Base-by-base conservation (phyloP, 73 alveolate species). In the Stentor coeruleus region DNA sequence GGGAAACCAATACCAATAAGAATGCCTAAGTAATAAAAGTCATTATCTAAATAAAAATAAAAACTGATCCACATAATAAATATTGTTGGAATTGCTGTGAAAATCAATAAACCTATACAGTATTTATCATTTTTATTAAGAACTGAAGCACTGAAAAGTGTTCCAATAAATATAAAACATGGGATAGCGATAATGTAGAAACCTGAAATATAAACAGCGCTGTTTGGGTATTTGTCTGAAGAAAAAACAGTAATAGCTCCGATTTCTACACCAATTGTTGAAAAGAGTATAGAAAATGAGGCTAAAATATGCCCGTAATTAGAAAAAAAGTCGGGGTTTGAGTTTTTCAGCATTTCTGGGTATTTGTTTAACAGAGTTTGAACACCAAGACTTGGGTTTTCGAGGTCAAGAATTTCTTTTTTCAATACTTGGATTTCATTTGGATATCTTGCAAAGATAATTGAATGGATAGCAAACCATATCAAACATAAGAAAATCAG, bases 21-120 rank as follows among this genome's bases (percentile, higher is more conserved):
- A 20, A 66, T 66, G 49, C 79, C 79, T 28, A 66, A 40, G 33
- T 66, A 66, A 66, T 66, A 66, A 66, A 40, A 28, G 14, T 37
- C n/a, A 15, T 66, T 40, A 2, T 26, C 14, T 28, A 28, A 20
- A 33, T 33, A 66, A 37, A 66, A 66, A 40, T 66, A 66, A 66
- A 28, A 66, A 33, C 66, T 49, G 6, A 49, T 6, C 66, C 66
- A 20, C 20, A 11, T 20, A 11, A 49, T 20, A 49, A 49, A 49
- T 49, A 49, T 11, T 11, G 66, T 49, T 20, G 66, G 66, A 49
- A 49, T 20, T 20, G 20, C 28, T 11, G 66, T 20, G 20, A 49
- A 37, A 1, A 66, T 31, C 37, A 66, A 66, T 20, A 31, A 20
- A 20, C 36, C 79, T 26, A 31, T 20, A 2, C 26, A 66, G 33